These are phyloP conservation scores for Scedosporium dehoogii DNA, from an alignment of 2,329 filamentous ascomycete genomes.

Conservation along the genomic window DNA sequence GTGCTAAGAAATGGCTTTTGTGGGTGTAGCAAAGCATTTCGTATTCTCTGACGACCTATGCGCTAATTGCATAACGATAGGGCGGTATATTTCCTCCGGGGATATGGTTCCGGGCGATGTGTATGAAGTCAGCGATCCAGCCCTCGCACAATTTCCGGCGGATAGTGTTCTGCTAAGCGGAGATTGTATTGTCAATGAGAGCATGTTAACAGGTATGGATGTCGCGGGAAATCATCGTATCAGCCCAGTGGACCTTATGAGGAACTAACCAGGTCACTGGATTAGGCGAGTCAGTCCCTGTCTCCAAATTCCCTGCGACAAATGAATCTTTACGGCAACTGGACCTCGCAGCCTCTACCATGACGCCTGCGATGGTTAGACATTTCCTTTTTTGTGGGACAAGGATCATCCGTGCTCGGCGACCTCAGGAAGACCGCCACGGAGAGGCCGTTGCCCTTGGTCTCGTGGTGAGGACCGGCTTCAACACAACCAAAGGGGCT, in stretches of 20 bases:
- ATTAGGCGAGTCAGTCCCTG: slow-evolving; percentile 81
- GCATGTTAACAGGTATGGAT: slow-evolving; percentile 71
- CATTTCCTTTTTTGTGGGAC: slow-evolving; percentile 94
- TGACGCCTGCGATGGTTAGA: slow-evolving; percentile 72
- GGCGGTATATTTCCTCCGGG: slow-evolving; percentile 74
- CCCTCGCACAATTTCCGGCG: slow-evolving; percentile 76
- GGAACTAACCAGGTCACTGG: neutral
- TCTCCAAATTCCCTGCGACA: slow-evolving; percentile 79
- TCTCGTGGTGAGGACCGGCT: slow-evolving; percentile 86
- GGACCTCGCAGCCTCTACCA: slow-evolving; percentile 69
- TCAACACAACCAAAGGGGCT: slow-evolving; percentile 95
- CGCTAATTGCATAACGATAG: slow-evolving; percentile 23
- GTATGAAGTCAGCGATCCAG: slow-evolving; percentile 93
- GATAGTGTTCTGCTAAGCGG: slow-evolving; percentile 86
- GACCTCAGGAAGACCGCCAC: slow-evolving; percentile 75
- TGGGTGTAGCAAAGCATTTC: slow-evolving; percentile 27
- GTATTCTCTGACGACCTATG: neutral
- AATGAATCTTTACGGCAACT: slow-evolving; percentile 69
- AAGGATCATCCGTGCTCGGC: slow-evolving; percentile 82
- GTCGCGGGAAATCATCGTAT: neutral
- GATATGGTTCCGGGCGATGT: slow-evolving; percentile 93
- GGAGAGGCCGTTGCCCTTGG: slow-evolving; percentile 87
- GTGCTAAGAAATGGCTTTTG: slow-evolving; percentile 93
- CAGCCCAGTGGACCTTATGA: neutral
- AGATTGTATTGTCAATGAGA: slow-evolving; percentile 98